phyloP scores from a whole-genome alignment of 2,329 filamentous ascomycete species.

The Aspergillus novofumigatus region DNA sequence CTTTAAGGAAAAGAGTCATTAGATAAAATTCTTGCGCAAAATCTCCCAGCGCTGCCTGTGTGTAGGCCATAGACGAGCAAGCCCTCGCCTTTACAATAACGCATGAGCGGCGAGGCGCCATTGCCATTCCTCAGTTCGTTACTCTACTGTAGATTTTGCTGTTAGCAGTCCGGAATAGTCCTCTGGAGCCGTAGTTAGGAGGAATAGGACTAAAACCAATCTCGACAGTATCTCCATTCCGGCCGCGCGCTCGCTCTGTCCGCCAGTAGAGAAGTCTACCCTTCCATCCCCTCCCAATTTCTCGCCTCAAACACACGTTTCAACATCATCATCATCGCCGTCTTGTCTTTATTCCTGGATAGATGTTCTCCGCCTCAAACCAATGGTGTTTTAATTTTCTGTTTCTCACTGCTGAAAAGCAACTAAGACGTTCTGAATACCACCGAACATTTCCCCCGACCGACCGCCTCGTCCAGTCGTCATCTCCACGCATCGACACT shows the following conservation, averaged over 20 bases:
- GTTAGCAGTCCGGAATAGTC: neutral
- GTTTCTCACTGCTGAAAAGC: neutral
- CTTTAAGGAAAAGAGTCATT: neutral
- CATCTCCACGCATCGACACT: constrained; percentile 21
- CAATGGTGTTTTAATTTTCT: neutral
- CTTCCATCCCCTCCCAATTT: neutral
- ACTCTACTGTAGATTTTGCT: neutral
- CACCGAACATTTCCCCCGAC: constrained; percentile 15
- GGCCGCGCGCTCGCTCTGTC: neutral
- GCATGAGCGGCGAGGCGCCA: neutral
- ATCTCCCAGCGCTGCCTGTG: neutral
- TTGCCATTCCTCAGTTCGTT: neutral
- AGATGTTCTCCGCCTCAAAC: neutral
- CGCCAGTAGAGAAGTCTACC: neutral
- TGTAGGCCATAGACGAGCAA: neutral
- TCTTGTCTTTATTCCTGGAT: neutral
- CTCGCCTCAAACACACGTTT: neutral
- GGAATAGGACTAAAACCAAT: neutral
- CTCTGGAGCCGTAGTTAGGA: neutral
- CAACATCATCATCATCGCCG: neutral
- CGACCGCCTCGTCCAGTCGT: constrained; percentile 22
- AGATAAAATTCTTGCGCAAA: neutral
- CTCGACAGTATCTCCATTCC: neutral
- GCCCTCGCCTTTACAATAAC: neutral
- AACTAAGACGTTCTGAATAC: constrained; percentile 7